These are phyloP conservation scores for Sideroxylon spinosum DNA, from an alignment of 179 eudicot genomes.

Conservation along the genomic window DNA sequence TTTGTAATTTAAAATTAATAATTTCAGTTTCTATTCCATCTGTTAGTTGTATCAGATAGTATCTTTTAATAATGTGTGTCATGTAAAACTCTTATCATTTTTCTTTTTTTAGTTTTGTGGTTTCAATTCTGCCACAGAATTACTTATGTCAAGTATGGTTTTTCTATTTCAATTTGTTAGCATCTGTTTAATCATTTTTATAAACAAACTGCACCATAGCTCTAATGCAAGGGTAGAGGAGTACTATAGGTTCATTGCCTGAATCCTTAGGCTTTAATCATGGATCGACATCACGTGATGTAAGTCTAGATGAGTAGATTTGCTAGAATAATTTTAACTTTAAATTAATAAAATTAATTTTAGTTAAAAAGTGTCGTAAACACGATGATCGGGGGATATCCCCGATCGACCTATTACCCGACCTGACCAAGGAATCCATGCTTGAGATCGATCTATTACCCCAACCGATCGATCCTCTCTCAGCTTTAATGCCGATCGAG, in stretches of 20 bases:
- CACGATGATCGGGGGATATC: too few species aligned
- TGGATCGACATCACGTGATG: conserved; percentile 56
- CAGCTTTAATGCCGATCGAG: too few species aligned
- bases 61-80: too few species aligned
- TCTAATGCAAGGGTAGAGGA: conserved; percentile 89
- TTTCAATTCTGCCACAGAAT: conserved; percentile 26
- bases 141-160: not conserved
- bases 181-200: conserved; percentile 9
- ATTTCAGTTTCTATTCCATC: too few species aligned
- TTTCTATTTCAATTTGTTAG: not conserved
- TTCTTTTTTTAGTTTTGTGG: conserved; percentile 1
- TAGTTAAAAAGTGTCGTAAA: too few species aligned
- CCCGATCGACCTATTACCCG: too few species aligned
- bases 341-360: too few species aligned
- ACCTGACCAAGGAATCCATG: too few species aligned
- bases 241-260: conserved; percentile 71
- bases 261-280: conserved; percentile 68
- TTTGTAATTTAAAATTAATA: too few species aligned
- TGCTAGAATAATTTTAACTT: conserved; percentile 72
- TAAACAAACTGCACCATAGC: conserved; percentile 16
- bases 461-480: too few species aligned
- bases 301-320: conserved; percentile 52
- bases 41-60: too few species aligned
- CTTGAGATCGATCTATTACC: too few species aligned
- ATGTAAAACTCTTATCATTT: not conserved